A percentile compares a stretch with the other conserved stretches of the same genome.
phyloP scores from a whole-genome alignment of 495 filamentous ascomycete genomes.

The Cairneyella variabilis region DNA sequence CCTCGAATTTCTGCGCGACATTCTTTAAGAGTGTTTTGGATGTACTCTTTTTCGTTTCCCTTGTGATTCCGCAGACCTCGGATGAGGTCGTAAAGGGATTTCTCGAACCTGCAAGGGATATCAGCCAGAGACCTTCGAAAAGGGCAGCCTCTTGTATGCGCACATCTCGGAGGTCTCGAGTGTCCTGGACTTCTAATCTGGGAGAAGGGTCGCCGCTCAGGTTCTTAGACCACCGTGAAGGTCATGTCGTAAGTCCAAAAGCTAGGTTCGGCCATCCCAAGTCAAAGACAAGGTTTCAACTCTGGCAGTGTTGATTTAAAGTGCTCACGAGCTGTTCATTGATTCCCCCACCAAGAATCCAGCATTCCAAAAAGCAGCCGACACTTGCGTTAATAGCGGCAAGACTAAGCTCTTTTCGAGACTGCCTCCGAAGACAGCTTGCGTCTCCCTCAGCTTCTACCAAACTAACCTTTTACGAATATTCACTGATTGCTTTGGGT shows the following conservation, averaged over 20 bases:
- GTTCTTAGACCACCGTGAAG: too few relatives aligned
- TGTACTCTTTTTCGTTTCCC: conserved; percentile 89
- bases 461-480: too few relatives aligned
- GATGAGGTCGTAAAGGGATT: conserved; percentile 98
- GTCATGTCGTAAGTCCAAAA: too few relatives aligned
- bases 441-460: background rate
- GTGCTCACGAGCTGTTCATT: background rate
- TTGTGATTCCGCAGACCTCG: conserved; percentile 91
- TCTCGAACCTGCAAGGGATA: conserved; percentile 76
- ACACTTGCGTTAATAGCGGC: background rate
- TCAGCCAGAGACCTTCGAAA: conserved; percentile 23
- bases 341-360: background rate
- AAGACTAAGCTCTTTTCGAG: background rate
- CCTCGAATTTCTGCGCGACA: conserved; percentile 86
- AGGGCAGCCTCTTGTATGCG: background rate
- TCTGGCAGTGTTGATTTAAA: too few relatives aligned
- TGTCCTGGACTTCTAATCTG: background rate
- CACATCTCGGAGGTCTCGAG: conserved; percentile 10
- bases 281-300: too few relatives aligned
- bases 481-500: background rate
- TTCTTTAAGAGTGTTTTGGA: conserved; percentile 86
- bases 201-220: background rate
- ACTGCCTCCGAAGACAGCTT: background rate
- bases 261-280: too few relatives aligned
- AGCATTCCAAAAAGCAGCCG: background rate